A percentile compares a stretch with the other conserved stretches of the same genome.
phyloP scores from a whole-genome alignment of 768 basidiomycete genomes.

The Chalciporus sphaerocephalus region DNA sequence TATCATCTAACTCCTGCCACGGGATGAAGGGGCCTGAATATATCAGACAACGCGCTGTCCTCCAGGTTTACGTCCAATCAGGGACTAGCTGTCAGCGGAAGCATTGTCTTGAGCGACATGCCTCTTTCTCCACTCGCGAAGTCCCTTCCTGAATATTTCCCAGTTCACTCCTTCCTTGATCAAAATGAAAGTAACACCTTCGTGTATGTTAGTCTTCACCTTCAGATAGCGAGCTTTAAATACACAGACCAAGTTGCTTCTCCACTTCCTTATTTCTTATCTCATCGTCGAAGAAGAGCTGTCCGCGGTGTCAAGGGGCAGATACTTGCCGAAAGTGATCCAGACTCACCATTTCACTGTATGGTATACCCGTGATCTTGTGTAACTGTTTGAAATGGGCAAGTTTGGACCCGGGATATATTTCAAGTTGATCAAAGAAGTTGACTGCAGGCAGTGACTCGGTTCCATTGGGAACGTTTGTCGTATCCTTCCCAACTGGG shows the following conservation, averaged over 20 bases:
- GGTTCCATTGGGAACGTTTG: slow-evolving; percentile 9
- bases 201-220: not conserved
- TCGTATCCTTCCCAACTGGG: slow-evolving; percentile 25
- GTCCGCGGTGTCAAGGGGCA: not conserved
- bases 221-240: not conserved
- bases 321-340: not conserved
- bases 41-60: not conserved
- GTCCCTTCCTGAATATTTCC: slow-evolving; percentile 63
- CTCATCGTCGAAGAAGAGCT: slow-evolving; percentile 77
- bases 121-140: slow-evolving; percentile 63
- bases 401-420: slow-evolving; percentile 80
- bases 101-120: slow-evolving; percentile 23
- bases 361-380: slow-evolving; percentile 68
- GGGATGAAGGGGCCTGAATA: not conserved
- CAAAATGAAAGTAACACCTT: slow-evolving; percentile 81
- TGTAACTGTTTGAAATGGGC: slow-evolving; percentile 76
- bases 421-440: slow-evolving; percentile 69
- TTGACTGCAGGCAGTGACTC: slow-evolving; percentile 45
- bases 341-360: slow-evolving; percentile 66
- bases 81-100: slow-evolving; percentile 8
- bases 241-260: slow-evolving; percentile 43
- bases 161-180: slow-evolving; percentile 59
- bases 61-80: not conserved
- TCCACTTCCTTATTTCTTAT: slow-evolving; percentile 47
- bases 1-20: not conserved